Conservation (phyloP, 306 rosid genomes). For the Quercus wislizeni region DNA sequence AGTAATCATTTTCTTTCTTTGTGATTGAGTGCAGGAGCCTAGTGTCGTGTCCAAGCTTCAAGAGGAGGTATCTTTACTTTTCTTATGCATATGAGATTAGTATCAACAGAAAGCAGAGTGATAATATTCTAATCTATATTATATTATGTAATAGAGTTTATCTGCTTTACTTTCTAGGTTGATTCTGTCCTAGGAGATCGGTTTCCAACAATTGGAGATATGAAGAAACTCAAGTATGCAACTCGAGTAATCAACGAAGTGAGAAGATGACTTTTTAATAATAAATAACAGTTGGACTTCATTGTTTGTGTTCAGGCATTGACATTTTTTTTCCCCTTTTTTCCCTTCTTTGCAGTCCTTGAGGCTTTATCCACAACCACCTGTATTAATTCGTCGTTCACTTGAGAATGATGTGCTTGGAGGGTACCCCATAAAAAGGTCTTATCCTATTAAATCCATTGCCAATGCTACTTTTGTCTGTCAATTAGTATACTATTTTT, state of each 20-base stretch:
- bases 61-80: slow-evolving; percentile 68
- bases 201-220: slow-evolving; percentile 81
- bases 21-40: slow-evolving; percentile 70
- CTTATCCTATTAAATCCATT: slow-evolving; percentile 12
- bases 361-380: slow-evolving; percentile 99
- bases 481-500: slow-evolving; percentile 12
- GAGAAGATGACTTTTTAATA: slow-evolving; percentile 28
- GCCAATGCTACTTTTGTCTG: not conserved
- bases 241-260: slow-evolving; percentile 98
- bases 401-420: slow-evolving; percentile 73
- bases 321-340: slow-evolving; percentile 10
- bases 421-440: slow-evolving; percentile 78
- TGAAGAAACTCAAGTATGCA: slow-evolving; percentile 90
- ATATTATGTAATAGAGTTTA: slow-evolving; percentile 2
- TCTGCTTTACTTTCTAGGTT: slow-evolving; percentile 43
- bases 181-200: slow-evolving; percentile 85
- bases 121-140: slow-evolving; percentile 5
- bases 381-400: slow-evolving; percentile 94
- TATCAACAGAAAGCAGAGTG: slow-evolving; percentile 12
- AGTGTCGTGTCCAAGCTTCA: slow-evolving; percentile 79
- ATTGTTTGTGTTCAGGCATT: slow-evolving; percentile 7
- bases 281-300: slow-evolving; percentile 1
- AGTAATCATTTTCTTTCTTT: slow-evolving; percentile 16
- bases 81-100: slow-evolving; percentile 13
- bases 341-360: slow-evolving; percentile 55